phyloP scores from a whole-genome alignment of 2,329 filamentous ascomycete genomes.

The Claviceps humidiphila region DNA sequence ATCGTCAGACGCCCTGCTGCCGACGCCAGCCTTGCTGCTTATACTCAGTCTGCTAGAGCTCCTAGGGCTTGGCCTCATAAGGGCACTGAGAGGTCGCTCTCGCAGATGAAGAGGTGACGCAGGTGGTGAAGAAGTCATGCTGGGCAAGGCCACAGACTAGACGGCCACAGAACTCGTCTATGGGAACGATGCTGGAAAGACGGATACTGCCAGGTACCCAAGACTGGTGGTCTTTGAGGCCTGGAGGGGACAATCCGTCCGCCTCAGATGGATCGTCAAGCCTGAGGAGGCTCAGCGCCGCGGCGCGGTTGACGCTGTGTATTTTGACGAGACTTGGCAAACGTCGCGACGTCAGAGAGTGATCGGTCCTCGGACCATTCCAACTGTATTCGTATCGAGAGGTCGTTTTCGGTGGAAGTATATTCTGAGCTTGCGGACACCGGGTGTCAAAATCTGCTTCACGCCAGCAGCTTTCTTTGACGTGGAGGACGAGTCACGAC shows the following conservation, averaged over 20 bases:
- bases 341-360: neutral
- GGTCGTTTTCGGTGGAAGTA: neutral
- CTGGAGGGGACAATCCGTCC: constrained; percentile 1
- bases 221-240: neutral
- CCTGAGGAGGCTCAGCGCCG: constrained; percentile 4
- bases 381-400: neutral
- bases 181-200: neutral
- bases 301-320: constrained; percentile 3
- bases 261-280: constrained; percentile 3
- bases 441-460: neutral
- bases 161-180: neutral
- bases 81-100: constrained; percentile 66
- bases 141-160: constrained; percentile 8
- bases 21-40: constrained; percentile 61
- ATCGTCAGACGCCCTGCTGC: constrained; percentile 78
- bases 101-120: constrained; percentile 44
- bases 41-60: constrained; percentile 80
- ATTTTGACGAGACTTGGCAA: constrained; percentile 3
- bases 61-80: constrained; percentile 58
- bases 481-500: constrained; percentile 1
- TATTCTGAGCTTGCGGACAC: neutral
- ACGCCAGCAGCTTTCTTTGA: neutral
- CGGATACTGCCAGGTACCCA: neutral
- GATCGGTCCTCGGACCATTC: neutral
- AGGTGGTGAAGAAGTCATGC: constrained; percentile 59